phyloP scores from a whole-genome alignment of 148 eudicot species.

The Rhododendron ovatum region DNA sequence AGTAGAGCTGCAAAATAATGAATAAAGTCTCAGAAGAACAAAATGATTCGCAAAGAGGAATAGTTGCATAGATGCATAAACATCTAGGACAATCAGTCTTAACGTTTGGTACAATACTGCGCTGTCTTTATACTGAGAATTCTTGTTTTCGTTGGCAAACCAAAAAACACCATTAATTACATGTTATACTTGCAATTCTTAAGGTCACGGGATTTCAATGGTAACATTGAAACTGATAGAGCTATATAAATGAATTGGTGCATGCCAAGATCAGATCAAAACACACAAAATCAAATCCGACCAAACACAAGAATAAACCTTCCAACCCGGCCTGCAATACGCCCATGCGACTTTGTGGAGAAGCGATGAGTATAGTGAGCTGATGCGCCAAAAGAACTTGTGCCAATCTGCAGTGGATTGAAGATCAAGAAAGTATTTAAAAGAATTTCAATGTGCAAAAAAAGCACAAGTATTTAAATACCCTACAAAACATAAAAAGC shows the following conservation, averaged over 20 bases:
- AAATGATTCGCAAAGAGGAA: not conserved
- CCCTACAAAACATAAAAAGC: not conserved
- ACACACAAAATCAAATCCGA: not conserved
- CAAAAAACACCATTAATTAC: not conserved
- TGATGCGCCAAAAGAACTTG: constrained; percentile 74
- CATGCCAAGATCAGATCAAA: not conserved
- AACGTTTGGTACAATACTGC: not conserved
- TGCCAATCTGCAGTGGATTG: constrained; percentile 55
- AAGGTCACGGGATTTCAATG: not conserved
- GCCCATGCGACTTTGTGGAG: constrained; percentile 89
- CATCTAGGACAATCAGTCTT: not conserved
- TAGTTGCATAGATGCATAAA: not conserved
- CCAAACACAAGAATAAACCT: constrained; percentile 39
- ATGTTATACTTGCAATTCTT: not conserved
- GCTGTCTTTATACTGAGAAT: not conserved
- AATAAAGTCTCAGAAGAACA: constrained; percentile 13
- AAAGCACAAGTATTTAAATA: not conserved
- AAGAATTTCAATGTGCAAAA: not conserved
- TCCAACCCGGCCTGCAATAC: constrained; percentile 78
- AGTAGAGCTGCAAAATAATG: constrained; percentile 41
- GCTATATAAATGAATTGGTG: not conserved
- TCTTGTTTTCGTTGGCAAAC: not conserved
- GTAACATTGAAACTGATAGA: not conserved
- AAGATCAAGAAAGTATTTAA: constrained; percentile 4
- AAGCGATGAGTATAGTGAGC: constrained; percentile 80